These are phyloP conservation scores for Astrothelium subdiscretum DNA, from an alignment of 495 filamentous ascomycete species.

Conservation along the genomic window DNA sequence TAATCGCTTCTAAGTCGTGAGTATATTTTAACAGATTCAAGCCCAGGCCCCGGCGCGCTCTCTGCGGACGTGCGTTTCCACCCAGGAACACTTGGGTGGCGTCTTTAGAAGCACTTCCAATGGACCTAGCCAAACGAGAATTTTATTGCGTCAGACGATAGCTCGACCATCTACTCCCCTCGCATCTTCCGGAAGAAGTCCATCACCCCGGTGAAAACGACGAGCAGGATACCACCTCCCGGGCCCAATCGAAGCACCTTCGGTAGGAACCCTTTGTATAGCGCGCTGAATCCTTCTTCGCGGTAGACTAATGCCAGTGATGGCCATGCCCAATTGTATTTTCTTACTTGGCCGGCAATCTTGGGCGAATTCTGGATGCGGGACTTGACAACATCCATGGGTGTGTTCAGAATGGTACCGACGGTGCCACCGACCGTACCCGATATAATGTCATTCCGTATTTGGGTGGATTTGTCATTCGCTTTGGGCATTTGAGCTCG, in stretches of 20 bases:
- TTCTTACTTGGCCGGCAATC: constrained; percentile 63
- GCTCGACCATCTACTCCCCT: constrained; percentile 13
- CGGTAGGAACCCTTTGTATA: constrained; percentile 96
- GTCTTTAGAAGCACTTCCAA: too few relatives aligned
- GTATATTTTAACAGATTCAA: not conserved
- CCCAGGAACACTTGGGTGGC: too few relatives aligned
- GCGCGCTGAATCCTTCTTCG: constrained; percentile 83
- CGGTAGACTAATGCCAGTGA: constrained; percentile 72
- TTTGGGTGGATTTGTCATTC: constrained; percentile 62
- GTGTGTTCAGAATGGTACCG: constrained; percentile 90
- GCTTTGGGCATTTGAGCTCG: constrained; percentile 66
- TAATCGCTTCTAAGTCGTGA: not conserved
- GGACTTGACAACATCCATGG: constrained; percentile 95
- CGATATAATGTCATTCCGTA: constrained; percentile 75
- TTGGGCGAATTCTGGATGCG: constrained; percentile 88
- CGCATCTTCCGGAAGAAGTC: constrained; percentile 67
- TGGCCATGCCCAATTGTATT: constrained; percentile 98
- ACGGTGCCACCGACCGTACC: constrained; percentile 81
- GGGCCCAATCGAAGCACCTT: constrained; percentile 86
- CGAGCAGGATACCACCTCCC: constrained; percentile 81
- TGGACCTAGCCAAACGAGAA: not conserved
- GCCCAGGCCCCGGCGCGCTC: not conserved
- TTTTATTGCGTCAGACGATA: not conserved
- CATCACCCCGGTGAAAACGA: constrained; percentile 89
- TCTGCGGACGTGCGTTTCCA: too few relatives aligned